Conservation (phyloP, 768 basidiomycete species). For the Mycena albidolilacea region DNA sequence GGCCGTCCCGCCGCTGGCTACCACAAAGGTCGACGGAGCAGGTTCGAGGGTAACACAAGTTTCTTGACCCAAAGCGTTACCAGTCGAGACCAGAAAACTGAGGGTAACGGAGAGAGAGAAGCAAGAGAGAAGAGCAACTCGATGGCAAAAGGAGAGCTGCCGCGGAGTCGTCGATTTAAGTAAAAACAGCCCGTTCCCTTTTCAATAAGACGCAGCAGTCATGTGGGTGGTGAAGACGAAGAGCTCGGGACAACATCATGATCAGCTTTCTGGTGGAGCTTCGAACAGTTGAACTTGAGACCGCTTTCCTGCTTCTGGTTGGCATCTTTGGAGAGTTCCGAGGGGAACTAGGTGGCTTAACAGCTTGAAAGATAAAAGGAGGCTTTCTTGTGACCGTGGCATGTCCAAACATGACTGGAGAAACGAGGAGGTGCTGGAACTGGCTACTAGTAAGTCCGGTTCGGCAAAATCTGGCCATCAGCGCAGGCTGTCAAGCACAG, state of each 20-base stretch:
- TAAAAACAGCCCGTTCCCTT: neutral
- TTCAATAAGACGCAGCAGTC: neutral
- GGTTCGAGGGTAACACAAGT: conserved; percentile 63
- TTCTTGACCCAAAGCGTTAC: conserved; percentile 62
- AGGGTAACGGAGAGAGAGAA: conserved; percentile 12
- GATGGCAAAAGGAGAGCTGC: neutral
- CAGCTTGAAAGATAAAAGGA: too few species aligned
- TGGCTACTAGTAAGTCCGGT: too few species aligned
- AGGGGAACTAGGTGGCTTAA: too few species aligned
- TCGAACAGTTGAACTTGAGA: too few species aligned
- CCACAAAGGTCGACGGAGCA: conserved; percentile 54
- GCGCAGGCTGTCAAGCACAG: neutral
- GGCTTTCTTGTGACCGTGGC: too few species aligned
- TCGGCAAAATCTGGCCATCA: conserved; percentile 2
- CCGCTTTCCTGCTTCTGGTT: too few species aligned
- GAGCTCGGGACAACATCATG: neutral
- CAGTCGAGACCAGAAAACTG: conserved; percentile 30
- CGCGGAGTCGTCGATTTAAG: too few species aligned
- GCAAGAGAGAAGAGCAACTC: conserved; percentile 12
- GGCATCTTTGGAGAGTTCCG: too few species aligned
- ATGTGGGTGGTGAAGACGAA: conserved; percentile 3
- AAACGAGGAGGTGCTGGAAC: too few species aligned
- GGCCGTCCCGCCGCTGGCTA: conserved; percentile 61
- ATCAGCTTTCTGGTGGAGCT: too few species aligned
- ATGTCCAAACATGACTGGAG: too few species aligned